Conservation (phyloP, 345 rosid species). For the Conringia planisiliqua region DNA sequence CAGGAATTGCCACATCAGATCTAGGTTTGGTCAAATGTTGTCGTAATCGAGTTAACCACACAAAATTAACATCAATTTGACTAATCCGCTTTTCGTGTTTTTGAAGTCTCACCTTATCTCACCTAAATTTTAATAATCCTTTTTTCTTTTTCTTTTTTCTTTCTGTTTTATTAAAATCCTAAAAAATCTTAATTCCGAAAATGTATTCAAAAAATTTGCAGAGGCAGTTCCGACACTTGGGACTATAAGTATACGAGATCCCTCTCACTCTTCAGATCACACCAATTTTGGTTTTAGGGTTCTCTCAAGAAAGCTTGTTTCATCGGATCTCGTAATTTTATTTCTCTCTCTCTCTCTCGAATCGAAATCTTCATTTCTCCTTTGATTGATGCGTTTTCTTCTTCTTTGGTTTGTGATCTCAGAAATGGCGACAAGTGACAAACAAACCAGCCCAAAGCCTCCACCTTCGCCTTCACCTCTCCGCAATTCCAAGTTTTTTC, state of each 20-base stretch:
- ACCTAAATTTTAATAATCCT: background rate
- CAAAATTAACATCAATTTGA: background rate
- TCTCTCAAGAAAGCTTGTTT: background rate
- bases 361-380: background rate
- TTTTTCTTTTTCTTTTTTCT: background rate
- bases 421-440: conserved; percentile 54
- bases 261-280: conserved; percentile 18
- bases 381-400: background rate
- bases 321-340: conserved; percentile 13
- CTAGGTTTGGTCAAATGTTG: conserved; percentile 5
- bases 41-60: conserved; percentile 1
- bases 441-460: conserved; percentile 55
- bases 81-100: conserved; percentile 9
- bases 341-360: background rate
- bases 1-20: background rate
- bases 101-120: conserved; percentile 19
- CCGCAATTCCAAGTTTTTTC: conserved; percentile 81
- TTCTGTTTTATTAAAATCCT: background rate
- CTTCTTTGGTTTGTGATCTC: conserved; percentile 32
- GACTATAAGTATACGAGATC: conserved; percentile 11
- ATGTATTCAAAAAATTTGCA: conserved; percentile 12
- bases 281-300: conserved; percentile 19
- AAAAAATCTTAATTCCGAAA: background rate
- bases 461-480: conserved; percentile 94
- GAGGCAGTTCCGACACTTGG: conserved; percentile 28